Evolutionary conservation across 306 rosid species (phyloP).

Genomic region (Adenanthera pavonina): DNA sequence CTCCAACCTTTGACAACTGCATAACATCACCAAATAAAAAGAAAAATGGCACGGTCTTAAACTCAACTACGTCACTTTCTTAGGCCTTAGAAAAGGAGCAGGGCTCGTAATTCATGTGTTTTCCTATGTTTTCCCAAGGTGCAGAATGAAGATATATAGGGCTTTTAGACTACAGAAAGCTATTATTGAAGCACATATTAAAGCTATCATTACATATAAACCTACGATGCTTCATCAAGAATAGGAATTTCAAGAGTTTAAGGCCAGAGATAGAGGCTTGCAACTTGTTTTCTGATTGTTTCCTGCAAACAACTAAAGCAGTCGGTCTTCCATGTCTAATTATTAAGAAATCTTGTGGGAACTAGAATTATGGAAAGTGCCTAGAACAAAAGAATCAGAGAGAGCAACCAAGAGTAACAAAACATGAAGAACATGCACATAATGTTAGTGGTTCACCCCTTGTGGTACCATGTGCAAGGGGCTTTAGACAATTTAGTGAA

Average conservation of each 20-base stretch:
- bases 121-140: too few species aligned
- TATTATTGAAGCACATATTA: slow-evolving; percentile 4
- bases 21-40: background rate
- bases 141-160: background rate
- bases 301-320: slow-evolving; percentile 56
- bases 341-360: slow-evolving; percentile 12
- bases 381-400: background rate
- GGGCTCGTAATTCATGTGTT: too few species aligned
- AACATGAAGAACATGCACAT: background rate
- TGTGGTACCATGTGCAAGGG: background rate
- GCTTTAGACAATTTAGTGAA: background rate
- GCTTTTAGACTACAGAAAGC: background rate
- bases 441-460: background rate
- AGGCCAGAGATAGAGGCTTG: slow-evolving; percentile 91
- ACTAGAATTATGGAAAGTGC: background rate
- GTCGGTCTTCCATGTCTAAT: slow-evolving; percentile 39
- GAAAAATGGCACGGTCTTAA: background rate
- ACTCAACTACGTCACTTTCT: background rate
- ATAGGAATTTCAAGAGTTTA: slow-evolving; percentile 72
- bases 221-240: slow-evolving; percentile 81
- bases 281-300: slow-evolving; percentile 72
- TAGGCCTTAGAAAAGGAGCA: background rate
- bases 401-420: slow-evolving; percentile 1
- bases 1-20: background rate
- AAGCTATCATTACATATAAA: slow-evolving; percentile 24